These are phyloP conservation scores for Venturia carpophila DNA, from an alignment of 2,329 filamentous ascomycete genomes.

Conservation along the genomic window DNA sequence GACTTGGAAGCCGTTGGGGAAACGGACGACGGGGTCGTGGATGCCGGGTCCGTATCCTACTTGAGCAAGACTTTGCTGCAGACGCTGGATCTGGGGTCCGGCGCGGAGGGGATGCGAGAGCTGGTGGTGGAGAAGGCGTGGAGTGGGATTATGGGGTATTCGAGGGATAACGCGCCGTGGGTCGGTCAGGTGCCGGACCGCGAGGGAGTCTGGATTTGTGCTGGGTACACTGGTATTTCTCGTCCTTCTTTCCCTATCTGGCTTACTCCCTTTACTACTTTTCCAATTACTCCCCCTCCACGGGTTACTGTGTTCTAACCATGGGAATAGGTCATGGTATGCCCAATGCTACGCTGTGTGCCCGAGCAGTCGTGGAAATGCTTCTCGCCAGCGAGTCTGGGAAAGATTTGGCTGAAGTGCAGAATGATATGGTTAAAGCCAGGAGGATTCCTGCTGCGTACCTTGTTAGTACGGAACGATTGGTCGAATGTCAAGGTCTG, in stretches of 20 bases:
- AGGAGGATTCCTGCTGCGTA: conserved; percentile 33
- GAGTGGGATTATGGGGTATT: conserved; percentile 76
- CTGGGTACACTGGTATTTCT: conserved; percentile 49
- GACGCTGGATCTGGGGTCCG: conserved; percentile 30
- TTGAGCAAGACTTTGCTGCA: conserved; percentile 41
- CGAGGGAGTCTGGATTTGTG: conserved; percentile 54
- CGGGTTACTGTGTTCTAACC: background rate
- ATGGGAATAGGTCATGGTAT: conserved; percentile 53
- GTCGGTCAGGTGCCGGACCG: conserved; percentile 60
- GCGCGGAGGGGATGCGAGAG: conserved; percentile 34
- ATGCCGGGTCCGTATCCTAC: conserved; percentile 48
- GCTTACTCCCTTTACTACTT: too few species aligned
- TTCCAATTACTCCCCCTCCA: too few species aligned
- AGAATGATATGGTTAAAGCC: conserved; percentile 28
- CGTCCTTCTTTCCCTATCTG: background rate
- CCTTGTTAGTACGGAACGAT: conserved; percentile 31
- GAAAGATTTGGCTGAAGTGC: conserved; percentile 27
- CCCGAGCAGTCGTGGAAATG: conserved; percentile 54
- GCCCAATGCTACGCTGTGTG: conserved; percentile 63
- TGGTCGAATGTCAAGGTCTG: conserved; percentile 25
- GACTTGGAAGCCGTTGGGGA: conserved; percentile 41
- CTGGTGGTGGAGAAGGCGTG: conserved; percentile 48
- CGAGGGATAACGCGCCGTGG: conserved; percentile 60
- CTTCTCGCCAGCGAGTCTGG: conserved; percentile 40
- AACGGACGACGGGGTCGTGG: conserved; percentile 52